Evolutionary conservation across 352 stramenopile species (phyloP), one percentile per base, ranked within the genome.

Genomic region (Globisporangium polare): DNA sequence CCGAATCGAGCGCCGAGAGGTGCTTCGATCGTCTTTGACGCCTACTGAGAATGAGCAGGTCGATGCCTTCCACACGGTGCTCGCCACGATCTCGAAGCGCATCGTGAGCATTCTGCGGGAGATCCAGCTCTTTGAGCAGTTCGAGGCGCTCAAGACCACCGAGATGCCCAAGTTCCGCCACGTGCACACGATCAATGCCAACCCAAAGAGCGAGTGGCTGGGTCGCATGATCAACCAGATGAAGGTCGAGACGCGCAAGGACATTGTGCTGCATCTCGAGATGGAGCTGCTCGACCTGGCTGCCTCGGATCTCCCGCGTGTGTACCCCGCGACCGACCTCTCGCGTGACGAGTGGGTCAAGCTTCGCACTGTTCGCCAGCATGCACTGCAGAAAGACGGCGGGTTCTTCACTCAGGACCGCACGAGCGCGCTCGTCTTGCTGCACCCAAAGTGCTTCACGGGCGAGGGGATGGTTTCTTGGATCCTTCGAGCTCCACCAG

Each of bases 391-490:
- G 8, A 68, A 81, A 49, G 64, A 70, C 17, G 68, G 69, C 8
- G 69, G 65, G 1, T 89, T 86, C 42, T 83, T 91, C 35, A 79
- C 83, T 58, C 64, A 76, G 39, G 72, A 88, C 24, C 77, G 77
- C 45, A 74, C 72, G 12, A 84, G 37, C 18, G 47, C 65, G 3
- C 43, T 80, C 0, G 55, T 81, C 15, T 29, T 87, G 24, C 65
- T 55, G 2, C 60, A 80, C 7, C 65, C 76, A 13, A 73, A 64
- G 8, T 86, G 74, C 33, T 86, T 91, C 37, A 86, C 79, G 0
- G 82, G 82, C 5, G 73, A 87, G 59, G 82, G 79, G 1, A 84
- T 91, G 60, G 60, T 88, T 27, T 69, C 67, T 37, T 91, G 82
- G 82, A 83, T 91, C 20, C 52, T 73, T 12, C 72, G 78, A 8